Percentiles rank a stretch among this genome's conserved stretches.
These are phyloP conservation scores for Tagetes patula DNA, from an alignment of 129 eudicot genomes.

Conservation along the genomic window DNA sequence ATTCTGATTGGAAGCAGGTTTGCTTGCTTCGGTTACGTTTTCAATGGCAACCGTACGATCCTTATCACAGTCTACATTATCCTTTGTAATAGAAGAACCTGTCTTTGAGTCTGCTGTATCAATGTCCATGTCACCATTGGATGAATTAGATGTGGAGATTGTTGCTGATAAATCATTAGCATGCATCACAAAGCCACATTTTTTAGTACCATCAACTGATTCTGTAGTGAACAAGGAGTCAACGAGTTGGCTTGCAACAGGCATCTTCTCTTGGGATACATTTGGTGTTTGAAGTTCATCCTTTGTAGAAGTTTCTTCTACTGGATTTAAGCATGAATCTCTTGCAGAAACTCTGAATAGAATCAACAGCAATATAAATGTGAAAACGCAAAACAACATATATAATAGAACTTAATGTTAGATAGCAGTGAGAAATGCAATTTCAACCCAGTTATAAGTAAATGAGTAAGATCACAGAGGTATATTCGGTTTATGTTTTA, in stretches of 20 bases:
- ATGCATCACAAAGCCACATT: conserved; percentile 24
- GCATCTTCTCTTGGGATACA: conserved; percentile 28
- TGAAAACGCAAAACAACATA: not conserved
- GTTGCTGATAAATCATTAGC: conserved; percentile 17
- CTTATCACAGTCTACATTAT: conserved; percentile 20
- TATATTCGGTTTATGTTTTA: not conserved
- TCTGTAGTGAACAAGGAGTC: conserved; percentile 36
- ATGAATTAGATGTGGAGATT: conserved; percentile 31
- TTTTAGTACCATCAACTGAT: conserved; percentile 23
- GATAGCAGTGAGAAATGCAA: not conserved
- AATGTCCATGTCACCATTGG: conserved; percentile 24
- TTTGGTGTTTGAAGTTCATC: conserved; percentile 32
- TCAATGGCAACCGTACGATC: conserved; percentile 17
- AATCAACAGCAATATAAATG: not conserved
- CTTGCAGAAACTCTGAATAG: conserved; percentile 49
- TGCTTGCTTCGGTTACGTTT: conserved; percentile 11
- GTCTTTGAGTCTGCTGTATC: conserved; percentile 37
- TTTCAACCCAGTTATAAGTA: not conserved
- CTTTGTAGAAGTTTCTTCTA: conserved; percentile 42
- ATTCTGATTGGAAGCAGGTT: conserved; percentile 18
- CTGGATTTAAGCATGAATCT: conserved; percentile 46
- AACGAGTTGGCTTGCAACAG: conserved; percentile 24
- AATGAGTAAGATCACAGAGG: not conserved
- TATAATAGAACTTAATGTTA: not conserved
- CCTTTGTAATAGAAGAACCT: conserved; percentile 27